A percentile compares a stretch with the other conserved stretches of the same genome.
Evolutionary conservation across 139 green algal species (phyloP).

Genomic region (Tetradesmus lagerheimii): DNA sequence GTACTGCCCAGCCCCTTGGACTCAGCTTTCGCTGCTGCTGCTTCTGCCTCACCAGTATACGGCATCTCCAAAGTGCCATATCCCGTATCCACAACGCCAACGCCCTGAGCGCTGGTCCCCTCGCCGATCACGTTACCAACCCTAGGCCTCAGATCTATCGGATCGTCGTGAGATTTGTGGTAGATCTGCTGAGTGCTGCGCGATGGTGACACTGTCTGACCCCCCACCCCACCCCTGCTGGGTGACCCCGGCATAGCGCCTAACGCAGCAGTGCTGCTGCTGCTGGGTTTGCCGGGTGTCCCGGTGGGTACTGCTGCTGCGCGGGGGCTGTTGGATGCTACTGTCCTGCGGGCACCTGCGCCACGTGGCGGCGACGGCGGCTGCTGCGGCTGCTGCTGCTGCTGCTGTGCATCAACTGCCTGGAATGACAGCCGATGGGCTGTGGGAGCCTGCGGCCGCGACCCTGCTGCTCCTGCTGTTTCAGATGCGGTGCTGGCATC

Average conservation of each 20-base stretch:
- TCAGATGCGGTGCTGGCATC: neutral
- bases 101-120: neutral
- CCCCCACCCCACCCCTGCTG: neutral
- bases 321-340: neutral
- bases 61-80: neutral
- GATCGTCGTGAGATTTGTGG: neutral
- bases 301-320: neutral
- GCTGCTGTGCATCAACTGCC: neutral
- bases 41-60: neutral
- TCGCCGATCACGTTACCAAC: neutral
- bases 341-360: neutral
- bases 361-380: neutral
- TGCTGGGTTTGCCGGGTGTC: neutral
- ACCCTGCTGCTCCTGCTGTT: neutral
- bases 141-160: neutral
- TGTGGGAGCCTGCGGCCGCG: neutral
- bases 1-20: neutral
- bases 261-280: neutral
- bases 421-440: neutral
- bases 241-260: neutral
- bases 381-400: neutral
- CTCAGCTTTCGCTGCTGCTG: neutral
- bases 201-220: neutral
- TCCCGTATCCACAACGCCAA: conserved; percentile 18
- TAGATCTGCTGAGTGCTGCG: neutral